These are phyloP conservation scores for Colletotrichum cuscutae DNA, from an alignment of 2,329 filamentous ascomycete genomes.

Conservation along the genomic window DNA sequence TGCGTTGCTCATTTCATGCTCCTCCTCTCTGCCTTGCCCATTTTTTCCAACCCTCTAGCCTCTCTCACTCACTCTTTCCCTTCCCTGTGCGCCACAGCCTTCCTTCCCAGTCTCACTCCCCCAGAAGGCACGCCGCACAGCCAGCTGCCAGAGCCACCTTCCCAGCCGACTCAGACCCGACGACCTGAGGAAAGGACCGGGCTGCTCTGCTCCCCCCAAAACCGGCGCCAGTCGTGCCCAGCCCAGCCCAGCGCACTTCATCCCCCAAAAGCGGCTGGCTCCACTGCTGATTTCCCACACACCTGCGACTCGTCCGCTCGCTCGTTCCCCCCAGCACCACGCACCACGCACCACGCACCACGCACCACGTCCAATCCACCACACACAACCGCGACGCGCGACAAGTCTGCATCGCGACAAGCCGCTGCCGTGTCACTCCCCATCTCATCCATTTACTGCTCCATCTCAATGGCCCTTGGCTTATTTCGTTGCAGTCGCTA, in stretches of 20 bases:
- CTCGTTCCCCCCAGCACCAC: constrained; percentile 20
- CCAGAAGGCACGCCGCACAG: background rate
- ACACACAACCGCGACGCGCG: constrained; percentile 38
- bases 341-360: constrained; percentile 38
- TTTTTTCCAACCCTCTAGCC: background rate
- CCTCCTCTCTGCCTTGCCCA: background rate
- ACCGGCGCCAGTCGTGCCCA: constrained; percentile 1
- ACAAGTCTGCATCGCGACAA: constrained; percentile 33
- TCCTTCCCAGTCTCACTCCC: background rate
- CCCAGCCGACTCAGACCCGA: background rate
- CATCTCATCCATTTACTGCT: constrained; percentile 32
- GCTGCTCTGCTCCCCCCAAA: background rate
- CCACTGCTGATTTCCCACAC: constrained; percentile 31
- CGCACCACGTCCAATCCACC: constrained; percentile 41
- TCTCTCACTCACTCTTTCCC: background rate
- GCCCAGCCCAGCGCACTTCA: background rate
- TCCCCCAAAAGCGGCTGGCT: constrained; percentile 26
- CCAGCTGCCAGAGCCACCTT: background rate
- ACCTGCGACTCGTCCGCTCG: constrained; percentile 26
- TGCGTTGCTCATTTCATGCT: constrained; percentile 3
- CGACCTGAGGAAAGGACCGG: background rate
- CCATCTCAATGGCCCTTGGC: constrained; percentile 56
- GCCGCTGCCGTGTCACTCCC: constrained; percentile 55
- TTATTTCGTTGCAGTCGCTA: constrained; percentile 54
- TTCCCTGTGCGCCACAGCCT: constrained; percentile 4